A percentile compares a stretch with the other conserved stretches of the same genome.
These are phyloP conservation scores for Vaccinium corymbosum DNA, from an alignment of 148 eudicot genomes.

Conservation along the genomic window DNA sequence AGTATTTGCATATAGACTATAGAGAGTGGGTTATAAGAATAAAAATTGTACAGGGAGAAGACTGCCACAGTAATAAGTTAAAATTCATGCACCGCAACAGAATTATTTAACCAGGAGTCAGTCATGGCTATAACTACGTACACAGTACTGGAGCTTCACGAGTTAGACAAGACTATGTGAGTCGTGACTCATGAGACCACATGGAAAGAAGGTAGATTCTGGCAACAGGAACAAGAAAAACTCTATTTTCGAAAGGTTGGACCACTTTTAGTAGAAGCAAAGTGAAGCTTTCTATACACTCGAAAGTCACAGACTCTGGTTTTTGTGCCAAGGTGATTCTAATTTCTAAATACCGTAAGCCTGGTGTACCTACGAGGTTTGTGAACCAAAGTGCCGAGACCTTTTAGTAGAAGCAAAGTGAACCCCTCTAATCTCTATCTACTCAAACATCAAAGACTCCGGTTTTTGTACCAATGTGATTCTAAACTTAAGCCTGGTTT, in stretches of 20 bases:
- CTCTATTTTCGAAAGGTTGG: neutral
- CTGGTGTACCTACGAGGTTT: too few species aligned
- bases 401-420: neutral
- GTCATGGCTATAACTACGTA: neutral
- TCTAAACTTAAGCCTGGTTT: neutral
- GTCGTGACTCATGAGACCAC: neutral
- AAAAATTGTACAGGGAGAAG: neutral
- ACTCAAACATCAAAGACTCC: neutral
- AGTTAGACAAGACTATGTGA: neutral
- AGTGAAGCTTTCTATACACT: neutral
- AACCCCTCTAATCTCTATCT: neutral
- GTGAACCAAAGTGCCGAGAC: too few species aligned
- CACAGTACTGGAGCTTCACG: neutral
- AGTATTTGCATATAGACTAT: neutral
- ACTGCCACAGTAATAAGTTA: neutral
- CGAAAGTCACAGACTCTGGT: too few species aligned
- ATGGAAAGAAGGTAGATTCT: neutral
- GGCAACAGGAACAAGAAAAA: neutral
- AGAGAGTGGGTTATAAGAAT: neutral
- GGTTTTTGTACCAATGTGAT: neutral
- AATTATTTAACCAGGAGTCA: neutral
- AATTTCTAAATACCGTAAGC: too few species aligned
- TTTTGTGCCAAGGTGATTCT: too few species aligned
- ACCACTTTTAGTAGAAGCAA: neutral
- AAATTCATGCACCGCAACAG: neutral